Percentiles rank a stretch among this genome's conserved stretches.
Conservation (phyloP, 176 grass and related monocot genomes). For the Lolium perenne region DNA sequence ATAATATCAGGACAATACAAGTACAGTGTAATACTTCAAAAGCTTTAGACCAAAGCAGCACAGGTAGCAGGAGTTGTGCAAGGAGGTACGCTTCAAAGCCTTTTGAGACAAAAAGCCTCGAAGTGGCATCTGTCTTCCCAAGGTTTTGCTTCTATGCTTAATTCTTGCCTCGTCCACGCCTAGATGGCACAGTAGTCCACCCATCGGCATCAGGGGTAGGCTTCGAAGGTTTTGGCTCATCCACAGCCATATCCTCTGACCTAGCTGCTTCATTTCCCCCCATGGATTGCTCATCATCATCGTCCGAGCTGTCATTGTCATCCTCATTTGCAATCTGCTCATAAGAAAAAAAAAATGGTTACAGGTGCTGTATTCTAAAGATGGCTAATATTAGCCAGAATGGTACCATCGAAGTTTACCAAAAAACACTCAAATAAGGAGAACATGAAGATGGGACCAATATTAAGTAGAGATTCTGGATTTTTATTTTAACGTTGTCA, state of each 20-base stretch:
- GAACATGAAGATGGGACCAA: not conserved
- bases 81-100: not conserved
- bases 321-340: constrained; percentile 48
- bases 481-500: not conserved
- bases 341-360: not conserved
- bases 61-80: not conserved
- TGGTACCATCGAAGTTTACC: not conserved
- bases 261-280: constrained; percentile 46
- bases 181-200: constrained; percentile 77
- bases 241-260: constrained; percentile 49
- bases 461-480: not conserved
- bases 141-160: constrained; percentile 23
- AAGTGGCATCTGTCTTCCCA: not conserved
- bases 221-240: constrained; percentile 47
- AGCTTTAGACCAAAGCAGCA: not conserved
- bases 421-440: not conserved
- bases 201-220: constrained; percentile 69
- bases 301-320: constrained; percentile 56
- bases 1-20: not conserved
- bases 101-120: not conserved
- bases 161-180: constrained; percentile 47
- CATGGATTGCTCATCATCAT: constrained; percentile 35
- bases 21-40: not conserved
- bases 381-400: not conserved
- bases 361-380: not conserved